Evolutionary conservation across 768 basidiomycete genomes (phyloP), one percentile per base, ranked within the genome.

Genomic region (Amyloporia xantha): DNA sequence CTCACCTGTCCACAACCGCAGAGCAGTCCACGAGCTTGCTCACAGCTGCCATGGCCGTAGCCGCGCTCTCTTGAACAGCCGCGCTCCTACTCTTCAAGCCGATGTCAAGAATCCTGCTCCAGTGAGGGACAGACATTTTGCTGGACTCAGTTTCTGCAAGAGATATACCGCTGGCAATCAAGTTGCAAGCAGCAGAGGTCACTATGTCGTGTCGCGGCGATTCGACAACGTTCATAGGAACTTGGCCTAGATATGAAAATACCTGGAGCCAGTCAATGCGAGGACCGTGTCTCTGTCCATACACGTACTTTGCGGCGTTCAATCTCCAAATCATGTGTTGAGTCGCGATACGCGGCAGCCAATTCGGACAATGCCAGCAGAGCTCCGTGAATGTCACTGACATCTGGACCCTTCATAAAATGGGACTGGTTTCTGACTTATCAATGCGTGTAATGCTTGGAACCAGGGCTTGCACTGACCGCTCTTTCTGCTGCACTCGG

Each of bases 341-440:
- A 47, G 37, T 72, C 62, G 13, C 64, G 68, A 54, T 75, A 82
- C 1, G 81, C 82, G n/a, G 67, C 62, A 0, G 90, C 81, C 13
- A 97, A 69, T 61, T 92, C 85, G 6, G 76, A 74, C 21, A 97
- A 70, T 1, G 79, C 81, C 20, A 83, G 69, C n/a, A 97, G 66
- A 7, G 76, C 83, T 2, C 95, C 95, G 59, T 97, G 93, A 9
- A 93, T 68, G 58, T 87, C 85, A 17, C 74, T 68, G 11, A 71
- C 51, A 64, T 96, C 92, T 19, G 78, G 62, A 6, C 86, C 83
- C 11, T 74, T 71, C 23, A 86, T 66, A 5, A 91, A 65, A 26
- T 65, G 63, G 2, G 71, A 69, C 88, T 91, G 52, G 10, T 13
- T 2, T 10, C n/a, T 19, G 9, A 35, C 13, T n/a, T 7, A 33